A percentile compares a stretch with the other conserved stretches of the same genome.
phyloP scores from a whole-genome alignment of 2,329 filamentous ascomycete genomes.

The Exophiala sp. region DNA sequence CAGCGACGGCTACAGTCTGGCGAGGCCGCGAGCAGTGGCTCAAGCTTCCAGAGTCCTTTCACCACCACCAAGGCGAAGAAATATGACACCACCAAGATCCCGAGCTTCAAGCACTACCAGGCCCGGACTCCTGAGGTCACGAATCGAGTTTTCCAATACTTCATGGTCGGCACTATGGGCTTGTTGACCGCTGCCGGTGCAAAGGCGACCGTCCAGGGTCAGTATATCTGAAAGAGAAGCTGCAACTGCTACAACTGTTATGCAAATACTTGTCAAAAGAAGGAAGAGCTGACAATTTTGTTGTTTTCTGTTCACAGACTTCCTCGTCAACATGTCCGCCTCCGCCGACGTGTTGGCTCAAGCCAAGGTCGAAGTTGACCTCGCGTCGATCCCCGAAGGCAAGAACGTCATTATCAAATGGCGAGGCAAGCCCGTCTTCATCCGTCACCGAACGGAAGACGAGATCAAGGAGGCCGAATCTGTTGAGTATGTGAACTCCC shows the following conservation, averaged over 20 bases:
- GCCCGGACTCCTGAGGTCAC: slow-evolving; percentile 59
- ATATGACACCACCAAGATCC: slow-evolving; percentile 62
- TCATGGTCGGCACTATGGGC: slow-evolving; percentile 96
- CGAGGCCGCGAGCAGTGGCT: slow-evolving; percentile 33
- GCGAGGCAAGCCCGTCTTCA: slow-evolving; percentile 99
- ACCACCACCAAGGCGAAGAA: slow-evolving; percentile 24
- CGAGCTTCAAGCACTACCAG: slow-evolving; percentile 83
- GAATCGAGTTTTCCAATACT: slow-evolving; percentile 92
- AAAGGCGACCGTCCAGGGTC: slow-evolving; percentile 98
- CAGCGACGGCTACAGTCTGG: slow-evolving; percentile 38
- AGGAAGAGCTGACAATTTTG: slow-evolving; percentile 9
- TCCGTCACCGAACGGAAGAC: slow-evolving; percentile 88
- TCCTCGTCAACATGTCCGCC: slow-evolving; percentile 99
- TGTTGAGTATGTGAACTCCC: slow-evolving; percentile 50
- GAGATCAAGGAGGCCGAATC: slow-evolving; percentile 95
- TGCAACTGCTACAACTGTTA: background rate
- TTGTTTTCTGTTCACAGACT: slow-evolving; percentile 57
- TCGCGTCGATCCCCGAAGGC: slow-evolving; percentile 88
- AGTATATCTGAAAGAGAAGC: slow-evolving; percentile 34
- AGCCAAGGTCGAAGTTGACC: slow-evolving; percentile 98
- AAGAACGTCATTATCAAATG: slow-evolving; percentile 99
- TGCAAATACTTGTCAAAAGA: background rate
- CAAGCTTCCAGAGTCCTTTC: slow-evolving; percentile 53
- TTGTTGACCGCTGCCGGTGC: slow-evolving; percentile 86
- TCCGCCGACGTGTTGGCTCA: slow-evolving; percentile 97